Conservation (phyloP, 257 asterid genomes). For the Echium plantagineum region DNA sequence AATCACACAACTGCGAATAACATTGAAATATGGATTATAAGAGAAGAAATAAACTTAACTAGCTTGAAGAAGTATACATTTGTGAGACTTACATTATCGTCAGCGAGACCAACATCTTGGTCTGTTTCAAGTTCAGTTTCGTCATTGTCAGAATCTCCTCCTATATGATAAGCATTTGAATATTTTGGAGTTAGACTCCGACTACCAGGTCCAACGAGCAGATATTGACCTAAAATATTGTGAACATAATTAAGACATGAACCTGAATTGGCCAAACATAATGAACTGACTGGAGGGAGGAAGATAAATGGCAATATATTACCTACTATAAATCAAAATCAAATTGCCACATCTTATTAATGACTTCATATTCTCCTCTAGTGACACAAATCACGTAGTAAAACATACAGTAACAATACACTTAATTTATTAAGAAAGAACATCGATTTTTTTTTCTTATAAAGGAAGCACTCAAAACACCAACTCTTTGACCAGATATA, state of each 20-base stretch:
- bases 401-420: no score
- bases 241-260: conserved; percentile 34
- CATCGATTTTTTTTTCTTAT: no score
- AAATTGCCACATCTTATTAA: background rate
- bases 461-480: no score
- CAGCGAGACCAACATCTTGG: conserved; percentile 25
- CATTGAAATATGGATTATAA: conserved; percentile 5
- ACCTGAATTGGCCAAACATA: background rate
- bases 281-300: background rate
- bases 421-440: no score
- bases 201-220: conserved; percentile 54
- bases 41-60: background rate
- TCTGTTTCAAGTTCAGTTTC: conserved; percentile 35
- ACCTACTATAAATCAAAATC: background rate
- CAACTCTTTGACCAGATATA: no score
- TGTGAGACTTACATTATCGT: conserved; percentile 34
- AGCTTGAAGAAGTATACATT: background rate
- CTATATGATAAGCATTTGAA: conserved; percentile 31
- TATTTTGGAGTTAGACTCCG: conserved; percentile 56
- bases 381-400: background rate
- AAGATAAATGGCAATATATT: background rate
- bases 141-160: conserved; percentile 64
- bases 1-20: background rate
- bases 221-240: conserved; percentile 27
- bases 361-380: background rate